Evolutionary conservation across 2,329 filamentous ascomycete species (phyloP).

Genomic region (Ascochyta clinopodiicola): DNA sequence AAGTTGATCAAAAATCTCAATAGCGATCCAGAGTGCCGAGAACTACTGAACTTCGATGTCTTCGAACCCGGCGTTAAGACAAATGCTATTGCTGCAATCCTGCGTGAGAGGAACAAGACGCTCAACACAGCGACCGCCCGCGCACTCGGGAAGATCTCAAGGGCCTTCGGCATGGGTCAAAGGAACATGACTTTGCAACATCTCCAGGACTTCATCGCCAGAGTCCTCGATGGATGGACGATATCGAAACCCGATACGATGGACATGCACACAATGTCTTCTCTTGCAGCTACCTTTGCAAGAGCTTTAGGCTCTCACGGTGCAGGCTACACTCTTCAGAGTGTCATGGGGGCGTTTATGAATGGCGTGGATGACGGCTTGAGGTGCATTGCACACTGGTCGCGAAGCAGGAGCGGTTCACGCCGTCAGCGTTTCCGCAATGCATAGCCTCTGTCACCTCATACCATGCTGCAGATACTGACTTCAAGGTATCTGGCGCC

Average conservation of each 20-base stretch:
- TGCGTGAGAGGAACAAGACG: neutral
- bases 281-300: slow-evolving; percentile 13
- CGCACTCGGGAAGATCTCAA: neutral
- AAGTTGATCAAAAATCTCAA: neutral
- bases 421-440: slow-evolving; percentile 1
- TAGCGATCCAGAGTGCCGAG: neutral
- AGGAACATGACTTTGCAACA: neutral
- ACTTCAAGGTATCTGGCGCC: neutral
- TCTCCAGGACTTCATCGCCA: slow-evolving; percentile 7
- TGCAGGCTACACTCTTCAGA: neutral
- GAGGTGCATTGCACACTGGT: neutral
- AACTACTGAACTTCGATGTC: neutral
- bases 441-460: neutral
- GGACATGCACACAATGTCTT: neutral
- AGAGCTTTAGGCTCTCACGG: neutral
- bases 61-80: neutral
- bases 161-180: slow-evolving; percentile 6
- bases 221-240: slow-evolving; percentile 3
- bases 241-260: neutral
- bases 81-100: neutral
- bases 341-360: slow-evolving; percentile 11
- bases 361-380: slow-evolving; percentile 3
- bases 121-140: neutral
- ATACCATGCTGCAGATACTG: neutral
- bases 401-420: neutral